phyloP scores from a whole-genome alignment of 306 rosid species.

The Mimosa pudica region DNA sequence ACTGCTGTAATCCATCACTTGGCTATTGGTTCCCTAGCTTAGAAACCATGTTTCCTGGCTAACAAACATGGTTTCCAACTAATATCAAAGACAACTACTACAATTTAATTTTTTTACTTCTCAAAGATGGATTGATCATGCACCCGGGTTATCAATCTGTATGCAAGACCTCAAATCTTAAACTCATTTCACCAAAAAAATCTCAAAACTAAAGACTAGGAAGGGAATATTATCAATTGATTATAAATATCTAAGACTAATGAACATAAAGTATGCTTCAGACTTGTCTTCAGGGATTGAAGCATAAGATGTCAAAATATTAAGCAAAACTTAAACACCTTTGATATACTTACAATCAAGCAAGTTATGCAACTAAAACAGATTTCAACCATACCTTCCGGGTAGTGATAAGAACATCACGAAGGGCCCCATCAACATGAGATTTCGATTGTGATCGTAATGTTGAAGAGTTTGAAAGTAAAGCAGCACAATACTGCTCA shows the following conservation, averaged over 20 bases:
- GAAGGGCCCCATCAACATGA: constrained; percentile 57
- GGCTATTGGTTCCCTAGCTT: background rate
- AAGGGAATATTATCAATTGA: constrained; percentile 28
- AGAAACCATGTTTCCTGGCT: background rate
- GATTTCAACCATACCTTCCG: constrained; percentile 69
- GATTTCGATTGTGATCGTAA: constrained; percentile 58
- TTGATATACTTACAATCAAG: constrained; percentile 31
- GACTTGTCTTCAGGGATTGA: constrained; percentile 13
- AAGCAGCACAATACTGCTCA: constrained; percentile 80
- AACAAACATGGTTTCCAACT: background rate
- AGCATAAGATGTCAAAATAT: constrained; percentile 27
- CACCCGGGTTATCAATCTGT: constrained; percentile 15
- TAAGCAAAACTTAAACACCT: constrained; percentile 22
- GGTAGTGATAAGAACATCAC: constrained; percentile 52
- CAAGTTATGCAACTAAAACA: constrained; percentile 18
- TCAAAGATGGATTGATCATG: constrained; percentile 18
- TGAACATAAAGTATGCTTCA: constrained; percentile 11
- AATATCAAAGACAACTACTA: constrained; percentile 9
- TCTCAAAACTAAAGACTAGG: background rate
- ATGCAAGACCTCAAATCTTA: constrained; percentile 5
- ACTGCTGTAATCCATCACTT: background rate
- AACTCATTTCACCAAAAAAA: too few relatives aligned
- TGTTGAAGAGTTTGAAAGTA: constrained; percentile 61
- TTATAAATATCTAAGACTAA: constrained; percentile 30
- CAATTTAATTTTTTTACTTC: constrained; percentile 6